phyloP scores from a whole-genome alignment of 345 rosid genomes.

The Gossypium rotundifolium region DNA sequence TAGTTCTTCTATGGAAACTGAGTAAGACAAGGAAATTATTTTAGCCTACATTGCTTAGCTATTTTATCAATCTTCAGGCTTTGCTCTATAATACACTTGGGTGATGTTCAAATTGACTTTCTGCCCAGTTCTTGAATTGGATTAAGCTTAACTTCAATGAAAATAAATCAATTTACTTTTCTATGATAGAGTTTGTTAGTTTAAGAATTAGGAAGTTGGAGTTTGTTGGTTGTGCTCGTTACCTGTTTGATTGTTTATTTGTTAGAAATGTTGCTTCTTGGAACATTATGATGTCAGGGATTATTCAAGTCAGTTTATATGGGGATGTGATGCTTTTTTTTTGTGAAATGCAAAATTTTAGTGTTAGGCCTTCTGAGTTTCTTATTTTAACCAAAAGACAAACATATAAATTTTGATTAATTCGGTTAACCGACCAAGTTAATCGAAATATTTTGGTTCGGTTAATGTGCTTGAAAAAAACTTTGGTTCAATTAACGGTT shows the following conservation, averaged over 20 bases:
- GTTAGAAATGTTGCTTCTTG: constrained; percentile 68
- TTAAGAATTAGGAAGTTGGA: constrained; percentile 18
- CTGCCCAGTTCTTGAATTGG: too few species aligned
- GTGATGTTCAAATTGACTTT: too few species aligned
- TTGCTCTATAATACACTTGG: too few species aligned
- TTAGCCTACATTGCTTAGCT: background rate
- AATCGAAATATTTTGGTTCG: too few species aligned
- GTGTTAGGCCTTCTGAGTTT: constrained; percentile 49
- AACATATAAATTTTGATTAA: too few species aligned
- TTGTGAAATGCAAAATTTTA: constrained; percentile 31
- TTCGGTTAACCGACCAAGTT: too few species aligned
- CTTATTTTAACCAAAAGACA: constrained; percentile 18
- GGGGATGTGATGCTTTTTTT: constrained; percentile 40
- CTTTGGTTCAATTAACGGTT: too few species aligned
- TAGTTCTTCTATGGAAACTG: background rate
- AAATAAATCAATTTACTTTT: background rate
- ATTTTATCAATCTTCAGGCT: background rate
- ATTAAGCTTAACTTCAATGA: too few species aligned
- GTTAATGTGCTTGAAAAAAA: too few species aligned
- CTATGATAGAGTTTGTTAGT: background rate
- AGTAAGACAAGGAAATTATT: background rate
- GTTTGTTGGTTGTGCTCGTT: constrained; percentile 28
- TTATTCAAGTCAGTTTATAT: constrained; percentile 46
- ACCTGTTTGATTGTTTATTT: constrained; percentile 66
- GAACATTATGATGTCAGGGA: constrained; percentile 76